Conservation (phyloP, 1,139 yeast genomes). For the Candida sanyaensis region DNA sequence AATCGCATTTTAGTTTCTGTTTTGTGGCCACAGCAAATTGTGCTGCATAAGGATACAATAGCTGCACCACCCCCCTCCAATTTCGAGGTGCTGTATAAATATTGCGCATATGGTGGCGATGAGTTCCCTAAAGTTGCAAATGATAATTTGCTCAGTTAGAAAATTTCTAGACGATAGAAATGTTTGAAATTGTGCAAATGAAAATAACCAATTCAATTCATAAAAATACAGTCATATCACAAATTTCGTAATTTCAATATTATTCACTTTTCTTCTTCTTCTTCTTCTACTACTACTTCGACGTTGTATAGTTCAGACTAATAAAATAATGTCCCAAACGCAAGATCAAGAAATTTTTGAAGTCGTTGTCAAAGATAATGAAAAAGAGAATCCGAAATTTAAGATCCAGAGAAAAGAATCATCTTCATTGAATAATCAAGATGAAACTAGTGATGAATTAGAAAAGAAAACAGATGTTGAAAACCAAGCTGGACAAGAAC, state of each 20-base stretch:
- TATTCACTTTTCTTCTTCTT: too few species aligned
- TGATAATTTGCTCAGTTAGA: neutral
- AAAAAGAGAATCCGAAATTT: neutral
- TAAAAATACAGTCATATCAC: neutral
- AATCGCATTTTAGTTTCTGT: too few species aligned
- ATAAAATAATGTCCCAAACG: neutral
- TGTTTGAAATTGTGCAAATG: too few species aligned
- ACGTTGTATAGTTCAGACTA: neutral
- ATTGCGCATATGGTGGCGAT: too few species aligned
- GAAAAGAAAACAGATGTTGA: constrained; percentile 1
- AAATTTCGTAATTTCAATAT: neutral
- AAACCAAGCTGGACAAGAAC: neutral
- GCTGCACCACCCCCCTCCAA: too few species aligned
- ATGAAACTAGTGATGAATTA: neutral
- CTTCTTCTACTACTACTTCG: neutral
- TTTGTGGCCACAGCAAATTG: too few species aligned
- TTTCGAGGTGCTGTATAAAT: too few species aligned
- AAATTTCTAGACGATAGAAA: too few species aligned
- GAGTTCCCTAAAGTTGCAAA: constrained; percentile 3
- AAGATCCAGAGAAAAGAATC: neutral
- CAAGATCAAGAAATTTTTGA: neutral
- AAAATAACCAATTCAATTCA: neutral
- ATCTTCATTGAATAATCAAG: neutral
- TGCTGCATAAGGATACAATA: too few species aligned
- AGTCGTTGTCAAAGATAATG: neutral